A percentile compares a stretch with the other conserved stretches of the same genome.
These are phyloP conservation scores for Cutaneotrichosporon dermatis DNA, from an alignment of 1,284 basidiomycete species.

Conservation along the genomic window DNA sequence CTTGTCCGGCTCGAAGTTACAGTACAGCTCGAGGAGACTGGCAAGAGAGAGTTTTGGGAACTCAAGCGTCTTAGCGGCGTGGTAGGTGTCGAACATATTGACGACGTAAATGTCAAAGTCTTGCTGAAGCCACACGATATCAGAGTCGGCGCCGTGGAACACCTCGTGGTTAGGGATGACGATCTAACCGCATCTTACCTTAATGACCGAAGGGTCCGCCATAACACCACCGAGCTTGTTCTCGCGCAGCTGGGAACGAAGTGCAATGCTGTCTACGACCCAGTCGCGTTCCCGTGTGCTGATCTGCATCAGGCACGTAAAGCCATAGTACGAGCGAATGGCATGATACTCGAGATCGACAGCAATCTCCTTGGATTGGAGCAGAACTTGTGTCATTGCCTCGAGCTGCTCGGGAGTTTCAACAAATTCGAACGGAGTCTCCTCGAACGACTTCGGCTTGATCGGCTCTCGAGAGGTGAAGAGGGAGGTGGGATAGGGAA, in stretches of 20 bases:
- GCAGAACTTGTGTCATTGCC: constrained; percentile 63
- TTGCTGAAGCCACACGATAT: constrained; percentile 93
- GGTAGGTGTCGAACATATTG: constrained; percentile 93
- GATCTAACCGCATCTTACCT: constrained; percentile 54
- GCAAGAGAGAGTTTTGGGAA: constrained; percentile 80
- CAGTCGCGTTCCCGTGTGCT: constrained; percentile 81
- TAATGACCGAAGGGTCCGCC: constrained; percentile 76
- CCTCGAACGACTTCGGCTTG: constrained; percentile 56
- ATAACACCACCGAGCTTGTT: constrained; percentile 59
- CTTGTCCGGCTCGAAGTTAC: constrained; percentile 89
- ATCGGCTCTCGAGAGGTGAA: constrained; percentile 58
- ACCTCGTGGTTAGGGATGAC: constrained; percentile 53
- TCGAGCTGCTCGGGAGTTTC: constrained; percentile 59
- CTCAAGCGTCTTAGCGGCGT: constrained; percentile 81
- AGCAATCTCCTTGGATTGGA: constrained; percentile 71
- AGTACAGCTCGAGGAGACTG: constrained; percentile 81
- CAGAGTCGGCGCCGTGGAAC: constrained; percentile 90
- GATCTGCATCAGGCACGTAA: constrained; percentile 91
- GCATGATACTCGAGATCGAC: constrained; percentile 93
- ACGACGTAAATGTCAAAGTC: constrained; percentile 92
- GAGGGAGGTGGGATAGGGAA: constrained; percentile 65
- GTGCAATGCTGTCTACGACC: constrained; percentile 72
- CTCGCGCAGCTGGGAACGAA: constrained; percentile 68
- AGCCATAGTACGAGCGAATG: constrained; percentile 76
- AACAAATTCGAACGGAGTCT: constrained; percentile 71